Conservation (phyloP, 352 stramenopile genomes). For the Achlya hypogyna region DNA sequence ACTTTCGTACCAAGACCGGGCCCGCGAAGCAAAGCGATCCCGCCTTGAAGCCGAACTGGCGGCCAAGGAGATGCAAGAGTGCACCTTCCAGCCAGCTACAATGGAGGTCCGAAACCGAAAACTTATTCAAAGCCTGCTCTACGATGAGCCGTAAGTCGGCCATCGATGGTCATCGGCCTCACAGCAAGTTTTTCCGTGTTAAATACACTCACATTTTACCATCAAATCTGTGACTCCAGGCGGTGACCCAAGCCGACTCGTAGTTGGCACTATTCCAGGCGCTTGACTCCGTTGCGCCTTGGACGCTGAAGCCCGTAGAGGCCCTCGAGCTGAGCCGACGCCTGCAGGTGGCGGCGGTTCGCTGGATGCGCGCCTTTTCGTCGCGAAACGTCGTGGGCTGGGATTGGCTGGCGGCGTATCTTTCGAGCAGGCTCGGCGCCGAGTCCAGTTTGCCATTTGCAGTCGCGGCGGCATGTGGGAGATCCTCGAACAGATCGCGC, state of each 20-base stretch:
- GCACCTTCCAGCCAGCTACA: slow-evolving; percentile 64
- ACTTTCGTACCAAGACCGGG: slow-evolving; percentile 27
- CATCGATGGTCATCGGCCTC: neutral
- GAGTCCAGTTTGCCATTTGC: slow-evolving; percentile 10
- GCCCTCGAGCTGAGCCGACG: too few species aligned
- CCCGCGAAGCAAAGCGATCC: neutral
- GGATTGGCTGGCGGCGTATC: neutral
- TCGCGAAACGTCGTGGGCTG: neutral
- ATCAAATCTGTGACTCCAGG: too few species aligned
- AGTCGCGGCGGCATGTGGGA: slow-evolving; percentile 1
- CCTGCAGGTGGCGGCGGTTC: too few species aligned
- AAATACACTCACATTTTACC: too few species aligned
- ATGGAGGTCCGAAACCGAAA: slow-evolving; percentile 46
- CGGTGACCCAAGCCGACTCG: too few species aligned
- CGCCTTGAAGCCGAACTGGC: neutral
- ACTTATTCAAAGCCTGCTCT: slow-evolving; percentile 34
- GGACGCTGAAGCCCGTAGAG: too few species aligned
- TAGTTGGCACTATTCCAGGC: too few species aligned
- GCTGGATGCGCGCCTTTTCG: too few species aligned
- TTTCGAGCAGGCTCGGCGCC: neutral
- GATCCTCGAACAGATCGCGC: neutral
- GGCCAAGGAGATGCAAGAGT: slow-evolving; percentile 41
- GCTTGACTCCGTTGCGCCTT: too few species aligned
- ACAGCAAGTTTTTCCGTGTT: neutral
- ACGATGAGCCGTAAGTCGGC: neutral